Conservation (phyloP, 2,329 filamentous ascomycete genomes). For the Hypocreales sp. region DNA sequence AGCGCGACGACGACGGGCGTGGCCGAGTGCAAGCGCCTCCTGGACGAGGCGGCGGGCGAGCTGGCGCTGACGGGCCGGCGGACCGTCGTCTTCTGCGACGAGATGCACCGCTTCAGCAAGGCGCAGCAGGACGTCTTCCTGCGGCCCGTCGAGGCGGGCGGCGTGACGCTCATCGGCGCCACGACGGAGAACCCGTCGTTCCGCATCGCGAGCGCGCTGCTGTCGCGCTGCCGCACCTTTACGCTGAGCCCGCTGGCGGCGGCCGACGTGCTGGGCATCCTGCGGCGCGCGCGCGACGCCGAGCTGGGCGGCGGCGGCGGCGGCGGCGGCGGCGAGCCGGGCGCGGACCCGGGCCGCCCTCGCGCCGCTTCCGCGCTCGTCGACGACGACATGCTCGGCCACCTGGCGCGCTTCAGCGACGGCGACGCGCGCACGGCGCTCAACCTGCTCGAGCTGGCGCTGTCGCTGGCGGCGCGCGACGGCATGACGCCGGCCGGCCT, state of each 20-base stretch:
- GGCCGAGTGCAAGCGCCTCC: slow-evolving; percentile 83
- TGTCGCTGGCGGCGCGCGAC: slow-evolving; percentile 47
- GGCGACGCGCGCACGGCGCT: slow-evolving; percentile 87
- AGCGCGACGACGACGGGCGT: slow-evolving; percentile 85
- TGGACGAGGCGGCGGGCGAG: slow-evolving; percentile 70
- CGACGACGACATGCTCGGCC: slow-evolving; percentile 61
- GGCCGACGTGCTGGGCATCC: slow-evolving; percentile 56
- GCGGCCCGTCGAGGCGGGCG: slow-evolving; percentile 78
- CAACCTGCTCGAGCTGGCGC: slow-evolving; percentile 79
- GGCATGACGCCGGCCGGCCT: slow-evolving; percentile 59
- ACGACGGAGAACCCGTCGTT: slow-evolving; percentile 97
- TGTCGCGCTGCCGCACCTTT: slow-evolving; percentile 84
- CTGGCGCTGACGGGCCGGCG: slow-evolving; percentile 67
- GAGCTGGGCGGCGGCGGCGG: slow-evolving; percentile 41
- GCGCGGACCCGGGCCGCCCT: slow-evolving; percentile 17
- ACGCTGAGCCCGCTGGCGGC: slow-evolving; percentile 62
- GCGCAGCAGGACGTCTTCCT: slow-evolving; percentile 91
- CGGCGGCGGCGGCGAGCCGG: slow-evolving; percentile 42
- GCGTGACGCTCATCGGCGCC: slow-evolving; percentile 82
- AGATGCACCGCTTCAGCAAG: slow-evolving; percentile 87
- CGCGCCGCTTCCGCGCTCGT: slow-evolving; percentile 52
- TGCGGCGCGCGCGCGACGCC: slow-evolving; percentile 55
- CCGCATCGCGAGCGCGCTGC: slow-evolving; percentile 73
- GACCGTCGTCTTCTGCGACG: slow-evolving; percentile 95
- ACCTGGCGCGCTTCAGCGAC: slow-evolving; percentile 76